phyloP scores from a whole-genome alignment of 176 grass and related monocot species.

The Panicum miliaceum region DNA sequence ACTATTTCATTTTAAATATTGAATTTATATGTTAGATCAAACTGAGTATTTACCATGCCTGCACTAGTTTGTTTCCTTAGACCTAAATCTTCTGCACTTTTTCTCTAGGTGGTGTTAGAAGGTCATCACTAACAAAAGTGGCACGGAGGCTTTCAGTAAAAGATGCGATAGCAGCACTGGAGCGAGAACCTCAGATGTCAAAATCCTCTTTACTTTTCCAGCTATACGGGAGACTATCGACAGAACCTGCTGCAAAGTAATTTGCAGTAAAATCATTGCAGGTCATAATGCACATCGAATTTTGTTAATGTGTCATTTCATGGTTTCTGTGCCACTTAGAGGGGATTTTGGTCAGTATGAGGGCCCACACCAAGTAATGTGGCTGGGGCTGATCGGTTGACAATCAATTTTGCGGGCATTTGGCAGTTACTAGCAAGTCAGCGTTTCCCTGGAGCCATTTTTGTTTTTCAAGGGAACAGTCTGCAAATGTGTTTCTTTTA shows the following conservation, averaged over 20 bases:
- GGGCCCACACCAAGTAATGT: conserved; percentile 35
- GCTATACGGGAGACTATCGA: conserved; percentile 48
- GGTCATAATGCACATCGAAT: neutral
- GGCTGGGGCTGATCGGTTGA: conserved; percentile 31
- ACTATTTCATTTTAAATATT: conserved; percentile 16
- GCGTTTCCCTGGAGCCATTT: conserved; percentile 22
- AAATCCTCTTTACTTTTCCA: conserved; percentile 81
- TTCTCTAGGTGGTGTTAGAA: conserved; percentile 66
- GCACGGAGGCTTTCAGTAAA: conserved; percentile 66
- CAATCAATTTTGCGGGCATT: conserved; percentile 52
- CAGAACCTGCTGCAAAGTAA: conserved; percentile 56
- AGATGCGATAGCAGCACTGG: conserved; percentile 82
- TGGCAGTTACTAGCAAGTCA: conserved; percentile 16
- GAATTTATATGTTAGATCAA: neutral
- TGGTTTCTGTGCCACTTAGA: neutral
- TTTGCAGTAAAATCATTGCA: conserved; percentile 20
- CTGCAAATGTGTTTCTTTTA: conserved; percentile 8
- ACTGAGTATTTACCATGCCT: conserved; percentile 25
- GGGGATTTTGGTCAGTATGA: conserved; percentile 31
- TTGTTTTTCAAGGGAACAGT: conserved; percentile 22
- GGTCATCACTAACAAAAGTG: conserved; percentile 58
- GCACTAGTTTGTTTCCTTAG: neutral
- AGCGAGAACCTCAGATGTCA: conserved; percentile 87
- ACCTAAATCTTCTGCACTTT: conserved; percentile 25
- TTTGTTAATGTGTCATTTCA: conserved; percentile 28